phyloP scores from a whole-genome alignment of 129 eudicot species.

The Flaveria linearis region DNA sequence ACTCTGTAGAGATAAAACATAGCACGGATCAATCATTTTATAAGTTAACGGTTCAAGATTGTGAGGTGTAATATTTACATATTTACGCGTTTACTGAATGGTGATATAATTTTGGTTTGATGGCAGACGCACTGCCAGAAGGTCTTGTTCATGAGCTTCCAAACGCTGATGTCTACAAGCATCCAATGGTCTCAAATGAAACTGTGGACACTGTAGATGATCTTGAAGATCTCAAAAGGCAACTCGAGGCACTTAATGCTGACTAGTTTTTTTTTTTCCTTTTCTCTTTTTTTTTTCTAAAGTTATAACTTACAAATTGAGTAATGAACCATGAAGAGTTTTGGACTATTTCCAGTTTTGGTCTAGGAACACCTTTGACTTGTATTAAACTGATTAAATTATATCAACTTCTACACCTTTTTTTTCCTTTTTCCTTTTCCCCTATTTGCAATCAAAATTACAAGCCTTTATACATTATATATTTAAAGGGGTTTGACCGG shows the following conservation, averaged over 20 bases:
- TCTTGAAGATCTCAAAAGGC: slow-evolving; percentile 46
- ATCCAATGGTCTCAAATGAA: slow-evolving; percentile 27
- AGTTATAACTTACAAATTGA: not conserved
- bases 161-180: slow-evolving; percentile 42
- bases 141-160: slow-evolving; percentile 82
- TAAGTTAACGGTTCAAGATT: not conserved
- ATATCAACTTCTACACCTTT: not conserved
- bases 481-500: too few species aligned
- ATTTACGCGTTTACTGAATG: not conserved
- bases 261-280: not conserved
- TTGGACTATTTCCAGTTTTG: slow-evolving; percentile 24
- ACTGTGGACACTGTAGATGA: slow-evolving; percentile 33
- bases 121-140: slow-evolving; percentile 61
- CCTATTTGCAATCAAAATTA: too few species aligned
- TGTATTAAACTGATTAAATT: not conserved
- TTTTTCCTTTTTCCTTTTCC: too few species aligned
- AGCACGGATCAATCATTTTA: not conserved
- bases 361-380: slow-evolving; percentile 7
- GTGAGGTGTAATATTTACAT: not conserved
- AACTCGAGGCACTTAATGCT: slow-evolving; percentile 45
- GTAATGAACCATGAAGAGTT: slow-evolving; percentile 27
- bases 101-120: not conserved
- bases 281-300: not conserved
- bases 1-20: not conserved
- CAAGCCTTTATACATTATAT: too few species aligned